Evolutionary conservation across 345 rosid genomes (phyloP), one percentile per base, ranked within the genome.

Genomic region (Turritis glabra): DNA sequence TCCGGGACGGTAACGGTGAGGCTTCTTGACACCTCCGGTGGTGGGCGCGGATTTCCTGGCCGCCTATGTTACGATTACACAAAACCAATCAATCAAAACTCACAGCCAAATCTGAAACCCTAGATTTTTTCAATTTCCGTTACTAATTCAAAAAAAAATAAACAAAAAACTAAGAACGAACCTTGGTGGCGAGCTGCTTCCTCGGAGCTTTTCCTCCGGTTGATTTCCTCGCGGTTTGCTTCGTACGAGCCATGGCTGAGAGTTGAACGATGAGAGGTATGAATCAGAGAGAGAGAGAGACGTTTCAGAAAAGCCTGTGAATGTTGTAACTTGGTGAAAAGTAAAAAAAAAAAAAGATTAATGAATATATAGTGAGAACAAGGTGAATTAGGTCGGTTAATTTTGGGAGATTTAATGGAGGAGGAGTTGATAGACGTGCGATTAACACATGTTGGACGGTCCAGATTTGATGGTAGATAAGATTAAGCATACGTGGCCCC

Each of bases 11-110:
- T 82, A 87, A 22, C 91, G 88, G 69, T 87, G 91, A 60, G 91
- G 94, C 77, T 85, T 89, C 89, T 86, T 86, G 40, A 87, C 92
- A 27, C 95, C 92, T 2, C 89, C 92, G 7, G 83, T 84, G 6
- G 88, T 83, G 0, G 95, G 89, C 0, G 88, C 90, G 12, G 92
- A 89, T 71, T 89, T 89, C 76, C 90, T 83, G n/a, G 90, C 92
- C 10, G 90, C 90, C 92, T 89, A 25, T 0, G 15, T 8, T 11
- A 18, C 15, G 15, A 50, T 25, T 50, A 60, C 11, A 35, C 9
- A 69, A 38, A n/a, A n/a, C n/a, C n/a, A n/a, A 35, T 40, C 35
- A 51, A 15, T 21, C 12, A 15, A n/a, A n/a, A n/a, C n/a, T n/a
- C n/a, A n/a, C 1, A 7, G 9, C 32, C n/a, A 19, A 68, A 58